phyloP scores from a whole-genome alignment of 805 yeast species.

The Naumovozyma castellii region DNA sequence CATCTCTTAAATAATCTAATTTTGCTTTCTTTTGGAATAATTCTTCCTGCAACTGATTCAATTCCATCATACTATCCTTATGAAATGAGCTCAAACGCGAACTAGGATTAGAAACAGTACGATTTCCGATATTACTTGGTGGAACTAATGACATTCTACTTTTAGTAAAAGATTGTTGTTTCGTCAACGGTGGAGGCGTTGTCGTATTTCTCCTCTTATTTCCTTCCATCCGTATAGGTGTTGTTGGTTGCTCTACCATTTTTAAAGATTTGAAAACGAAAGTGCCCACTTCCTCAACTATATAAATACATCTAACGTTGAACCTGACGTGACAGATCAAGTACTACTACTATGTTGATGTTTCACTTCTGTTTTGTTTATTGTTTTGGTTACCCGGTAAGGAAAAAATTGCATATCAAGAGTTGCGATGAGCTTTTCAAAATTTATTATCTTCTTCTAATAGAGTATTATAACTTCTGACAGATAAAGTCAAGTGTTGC shows the following conservation, averaged over 20 bases:
- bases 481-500: too few species aligned
- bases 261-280: too few species aligned
- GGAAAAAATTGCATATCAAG: too few species aligned
- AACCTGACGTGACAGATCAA: too few species aligned
- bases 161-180: too few species aligned
- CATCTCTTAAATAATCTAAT: slow-evolving; percentile 20
- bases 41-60: slow-evolving; percentile 22
- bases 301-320: too few species aligned
- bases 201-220: background rate
- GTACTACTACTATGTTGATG: too few species aligned
- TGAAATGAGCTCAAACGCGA: slow-evolving; percentile 21
- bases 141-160: background rate
- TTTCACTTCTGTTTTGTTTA: background rate
- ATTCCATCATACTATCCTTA: slow-evolving; percentile 24
- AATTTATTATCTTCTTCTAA: background rate
- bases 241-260: too few species aligned
- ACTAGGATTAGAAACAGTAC: background rate
- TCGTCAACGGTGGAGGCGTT: background rate
- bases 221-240: too few species aligned
- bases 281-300: too few species aligned
- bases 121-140: background rate
- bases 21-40: slow-evolving; percentile 20
- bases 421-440: slow-evolving; percentile 1
- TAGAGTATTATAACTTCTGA: too few species aligned
- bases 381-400: too few species aligned